Evolutionary conservation across 1,139 yeast genomes (phyloP).

Genomic region (Spencermartinsiella ligniputridi): DNA sequence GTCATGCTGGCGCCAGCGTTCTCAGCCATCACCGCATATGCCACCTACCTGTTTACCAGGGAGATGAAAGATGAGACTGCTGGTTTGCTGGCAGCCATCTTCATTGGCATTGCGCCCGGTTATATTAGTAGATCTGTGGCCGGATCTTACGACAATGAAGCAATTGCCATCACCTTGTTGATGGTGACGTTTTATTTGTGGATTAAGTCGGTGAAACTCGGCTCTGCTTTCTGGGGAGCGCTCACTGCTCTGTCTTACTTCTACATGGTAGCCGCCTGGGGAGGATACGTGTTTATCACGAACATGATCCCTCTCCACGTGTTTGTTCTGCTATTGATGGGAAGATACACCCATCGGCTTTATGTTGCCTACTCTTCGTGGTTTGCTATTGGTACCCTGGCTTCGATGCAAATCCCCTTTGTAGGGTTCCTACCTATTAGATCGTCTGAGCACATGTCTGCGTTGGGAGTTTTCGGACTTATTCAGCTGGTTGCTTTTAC

Average conservation of each 20-base stretch:
- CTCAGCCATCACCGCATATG: constrained; percentile 87
- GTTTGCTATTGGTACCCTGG: constrained; percentile 94
- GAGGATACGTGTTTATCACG: constrained; percentile 98
- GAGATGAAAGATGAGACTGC: constrained; percentile 91
- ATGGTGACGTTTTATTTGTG: constrained; percentile 96
- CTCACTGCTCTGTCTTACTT: constrained; percentile 86
- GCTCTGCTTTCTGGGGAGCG: constrained; percentile 81
- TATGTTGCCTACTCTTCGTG: constrained; percentile 94
- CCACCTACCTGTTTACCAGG: constrained; percentile 82
- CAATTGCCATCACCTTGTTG: constrained; percentile 91
- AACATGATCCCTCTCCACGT: constrained; percentile 96
- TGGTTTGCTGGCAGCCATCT: constrained; percentile 86
- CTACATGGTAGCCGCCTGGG: constrained; percentile 99
- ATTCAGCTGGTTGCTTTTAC: constrained; percentile 88
- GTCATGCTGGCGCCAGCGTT: constrained; percentile 96
- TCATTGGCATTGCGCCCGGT: constrained; percentile 98
- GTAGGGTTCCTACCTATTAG: constrained; percentile 96
- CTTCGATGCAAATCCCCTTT: constrained; percentile 98
- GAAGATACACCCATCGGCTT: constrained; percentile 77
- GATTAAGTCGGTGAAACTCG: constrained; percentile 90
- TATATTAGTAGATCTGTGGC: constrained; percentile 98
- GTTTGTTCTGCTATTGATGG: constrained; percentile 87
- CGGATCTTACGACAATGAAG: constrained; percentile 98
- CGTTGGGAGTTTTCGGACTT: constrained; percentile 94
- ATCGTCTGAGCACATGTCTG: constrained; percentile 98